phyloP scores from a whole-genome alignment of 495 filamentous ascomycete genomes.

The Symbiotaphrina buchneri region DNA sequence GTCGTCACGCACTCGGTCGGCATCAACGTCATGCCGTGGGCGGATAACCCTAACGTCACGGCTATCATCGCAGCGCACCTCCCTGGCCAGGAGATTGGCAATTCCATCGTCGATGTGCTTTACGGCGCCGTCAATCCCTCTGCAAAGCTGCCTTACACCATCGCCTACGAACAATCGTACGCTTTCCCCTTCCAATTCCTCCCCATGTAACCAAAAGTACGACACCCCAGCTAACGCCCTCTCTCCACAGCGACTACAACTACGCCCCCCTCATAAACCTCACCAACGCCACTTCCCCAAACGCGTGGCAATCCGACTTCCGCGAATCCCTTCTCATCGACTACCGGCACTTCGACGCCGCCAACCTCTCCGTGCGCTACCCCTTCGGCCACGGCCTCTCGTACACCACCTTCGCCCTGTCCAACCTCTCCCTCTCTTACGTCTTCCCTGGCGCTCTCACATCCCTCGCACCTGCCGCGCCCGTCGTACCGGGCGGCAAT shows the following conservation, averaged over 20 bases:
- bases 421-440: no score
- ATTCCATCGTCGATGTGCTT: conserved; percentile 29
- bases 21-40: conserved; percentile 30
- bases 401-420: conserved; percentile 35
- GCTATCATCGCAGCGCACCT: conserved; percentile 36
- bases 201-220: no score
- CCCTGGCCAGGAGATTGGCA: conserved; percentile 36
- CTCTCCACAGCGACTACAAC: no score
- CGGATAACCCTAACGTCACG: conserved; percentile 38
- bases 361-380: conserved; percentile 38
- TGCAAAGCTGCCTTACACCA: conserved; percentile 49
- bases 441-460: no score
- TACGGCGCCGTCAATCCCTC: conserved; percentile 35
- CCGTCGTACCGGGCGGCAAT: background rate
- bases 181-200: no score
- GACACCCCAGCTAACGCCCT: no score
- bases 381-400: conserved; percentile 54
- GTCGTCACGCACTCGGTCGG: conserved; percentile 39
- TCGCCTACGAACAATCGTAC: conserved; percentile 34
- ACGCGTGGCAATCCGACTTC: conserved; percentile 34
- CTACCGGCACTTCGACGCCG: conserved; percentile 40
- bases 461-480: no score
- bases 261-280: conserved; percentile 14
- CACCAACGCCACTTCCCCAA: conserved; percentile 13
- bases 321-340: conserved; percentile 42